Evolutionary conservation across 176 grass and related monocot genomes (phyloP), one percentile per base, ranked within the genome.

Genomic region (Thinopyrum elongatum): DNA sequence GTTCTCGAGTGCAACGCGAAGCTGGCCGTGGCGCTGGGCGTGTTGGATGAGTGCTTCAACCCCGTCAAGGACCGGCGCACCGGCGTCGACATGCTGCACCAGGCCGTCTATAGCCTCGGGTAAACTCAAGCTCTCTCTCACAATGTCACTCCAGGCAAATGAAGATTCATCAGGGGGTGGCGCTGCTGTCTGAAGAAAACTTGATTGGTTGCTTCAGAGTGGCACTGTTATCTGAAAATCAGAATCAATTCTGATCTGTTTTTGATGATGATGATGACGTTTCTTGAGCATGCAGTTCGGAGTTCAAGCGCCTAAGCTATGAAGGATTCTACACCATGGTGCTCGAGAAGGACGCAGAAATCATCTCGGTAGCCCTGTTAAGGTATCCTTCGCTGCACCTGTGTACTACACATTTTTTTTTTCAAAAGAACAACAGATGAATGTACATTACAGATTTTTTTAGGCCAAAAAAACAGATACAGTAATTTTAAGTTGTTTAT

Each of bases 1-100:
- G 53, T 68, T 63, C 72, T 92, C 41, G 95, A 90, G 49, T 29
- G 82, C 84, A 91, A 97, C 27, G 38, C 84, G 21, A 90, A 94
- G 86, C 79, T 90, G 51, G 75, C 79, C 3, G 62, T 90, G 39
- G 88, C 81, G 29, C 90, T 91, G 12, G 93, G 76, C 53, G 88
- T 97, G 60, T 33, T 97, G 14, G 91, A 94, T n/a, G 90, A 94
- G 72, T 97, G 95, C 67, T 94, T 97, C 38, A 84, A 90, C 31
- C 90, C 95, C 49, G 84, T 94, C 6, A 85, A 87, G 74, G 92
- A 97, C 85, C 84, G 87, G 62, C 66, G 90, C 26, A 97, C 92
- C 13, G 81, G 83, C 57, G 70, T 87, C 4, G 88, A 97, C 57
- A 85, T 94, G 79, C 85, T 97, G 63, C 83, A 90, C 29, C 88